phyloP scores from a whole-genome alignment of 2,329 filamentous ascomycete genomes.

The Xylaria sp. region DNA sequence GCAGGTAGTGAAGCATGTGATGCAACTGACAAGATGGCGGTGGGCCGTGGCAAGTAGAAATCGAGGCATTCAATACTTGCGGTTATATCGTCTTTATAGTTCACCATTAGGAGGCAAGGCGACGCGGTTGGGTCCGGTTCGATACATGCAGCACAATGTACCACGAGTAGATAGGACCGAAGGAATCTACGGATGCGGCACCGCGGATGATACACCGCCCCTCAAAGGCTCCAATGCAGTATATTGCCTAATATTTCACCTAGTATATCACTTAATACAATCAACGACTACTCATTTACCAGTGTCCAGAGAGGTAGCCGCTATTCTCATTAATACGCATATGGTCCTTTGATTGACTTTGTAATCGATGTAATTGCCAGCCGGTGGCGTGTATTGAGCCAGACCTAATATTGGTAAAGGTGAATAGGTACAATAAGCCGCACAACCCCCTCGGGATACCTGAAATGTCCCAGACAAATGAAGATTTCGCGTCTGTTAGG shows the following conservation, averaged over 20 bases:
- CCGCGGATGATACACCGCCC: too few species aligned
- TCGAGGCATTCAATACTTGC: not conserved
- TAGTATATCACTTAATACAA: not conserved
- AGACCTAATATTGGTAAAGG: not conserved
- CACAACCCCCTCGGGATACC: not conserved
- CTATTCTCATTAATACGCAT: not conserved
- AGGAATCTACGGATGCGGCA: too few species aligned
- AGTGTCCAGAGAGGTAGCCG: not conserved
- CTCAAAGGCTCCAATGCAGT: too few species aligned
- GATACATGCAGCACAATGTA: not conserved
- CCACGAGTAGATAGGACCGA: not conserved
- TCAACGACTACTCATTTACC: not conserved
- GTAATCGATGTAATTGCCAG: not conserved
- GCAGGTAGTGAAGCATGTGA: not conserved
- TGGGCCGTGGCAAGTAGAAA: not conserved
- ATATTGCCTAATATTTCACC: not conserved
- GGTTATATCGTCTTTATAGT: not conserved
- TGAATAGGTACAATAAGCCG: not conserved
- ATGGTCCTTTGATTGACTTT: not conserved
- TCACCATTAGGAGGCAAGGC: not conserved
- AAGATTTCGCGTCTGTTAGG: not conserved
- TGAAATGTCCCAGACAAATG: not conserved
- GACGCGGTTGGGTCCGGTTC: not conserved
- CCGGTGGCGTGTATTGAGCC: conserved; percentile 4
- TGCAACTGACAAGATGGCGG: not conserved